Evolutionary conservation across 179 eudicot species (phyloP), one percentile per base, ranked within the genome.

Genomic region (Patellifolia procumbens): DNA sequence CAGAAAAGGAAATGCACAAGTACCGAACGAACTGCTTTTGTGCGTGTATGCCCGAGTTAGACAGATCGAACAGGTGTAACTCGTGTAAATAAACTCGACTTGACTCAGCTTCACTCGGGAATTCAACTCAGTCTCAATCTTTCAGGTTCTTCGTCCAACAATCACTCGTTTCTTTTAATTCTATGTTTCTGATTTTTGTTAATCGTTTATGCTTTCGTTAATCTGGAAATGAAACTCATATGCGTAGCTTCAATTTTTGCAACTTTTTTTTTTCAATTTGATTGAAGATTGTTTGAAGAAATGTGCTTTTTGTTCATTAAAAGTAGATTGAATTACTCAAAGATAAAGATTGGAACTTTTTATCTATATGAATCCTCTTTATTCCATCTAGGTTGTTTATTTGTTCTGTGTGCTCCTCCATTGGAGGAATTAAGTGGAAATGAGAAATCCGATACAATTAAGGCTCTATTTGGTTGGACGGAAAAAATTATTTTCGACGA

Each of bases 61-160:
- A 9, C 9, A 42, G 45, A 3, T 42, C 4, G 45, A n/a, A n/a
- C n/a, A n/a, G n/a, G n/a, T n/a, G n/a, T n/a, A n/a, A n/a, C n/a
- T n/a, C n/a, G n/a, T n/a, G n/a, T n/a, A n/a, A n/a, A n/a, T 48
- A 48, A 48, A 48, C 52, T 48, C 13, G 13, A 48, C 0, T 12
- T 3, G 52, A 48, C 15, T 59, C 62, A 28, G 1, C 31, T 26
- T 17, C 31, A 58, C 62, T 58, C 63, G 63, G 63, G 17, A 59
- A 1, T 26, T 4, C 28, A 34, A 59, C 32, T 12, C 63, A 59
- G 11, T 65, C 70, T 17, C 68, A 63, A 48, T 65, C 32, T 42
- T n/a, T 67, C 53, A 67, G 71, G 71, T 67, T 67, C 32, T 42
- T 67, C 43, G 20, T 8, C n/a, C 70, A 42, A 39, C 70, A 2